Percentiles rank a stretch among this genome's conserved stretches.
Evolutionary conservation across 2,329 filamentous ascomycete genomes (phyloP).

Genomic region (Microcyclospora pomicola): DNA sequence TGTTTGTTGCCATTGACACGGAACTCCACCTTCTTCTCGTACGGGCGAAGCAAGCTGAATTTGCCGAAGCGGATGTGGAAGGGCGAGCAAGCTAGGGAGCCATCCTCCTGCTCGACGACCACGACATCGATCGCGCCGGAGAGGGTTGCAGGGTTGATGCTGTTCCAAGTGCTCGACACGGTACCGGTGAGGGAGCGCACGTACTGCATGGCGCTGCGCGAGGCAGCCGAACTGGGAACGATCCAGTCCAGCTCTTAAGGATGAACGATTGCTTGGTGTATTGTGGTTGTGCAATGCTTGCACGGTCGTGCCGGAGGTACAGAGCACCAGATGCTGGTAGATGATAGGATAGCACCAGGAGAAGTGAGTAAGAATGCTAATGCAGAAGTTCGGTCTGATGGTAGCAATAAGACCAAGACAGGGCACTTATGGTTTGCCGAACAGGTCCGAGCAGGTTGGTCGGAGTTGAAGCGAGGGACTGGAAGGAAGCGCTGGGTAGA

Average conservation of each 20-base stretch:
- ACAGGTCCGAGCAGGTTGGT: too few relatives aligned
- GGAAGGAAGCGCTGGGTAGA: too few relatives aligned
- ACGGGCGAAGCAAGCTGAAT: conserved; percentile 87
- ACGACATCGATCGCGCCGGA: conserved; percentile 98
- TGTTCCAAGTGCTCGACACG: conserved; percentile 98
- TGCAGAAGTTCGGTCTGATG: too few relatives aligned
- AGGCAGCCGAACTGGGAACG: neutral
- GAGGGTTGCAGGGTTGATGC: conserved; percentile 92
- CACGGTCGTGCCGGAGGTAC: too few relatives aligned
- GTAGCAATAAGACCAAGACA: too few relatives aligned
- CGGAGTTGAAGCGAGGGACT: too few relatives aligned
- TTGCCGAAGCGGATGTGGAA: conserved; percentile 99
- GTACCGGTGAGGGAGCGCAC: conserved; percentile 88
- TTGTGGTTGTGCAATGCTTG: too few relatives aligned
- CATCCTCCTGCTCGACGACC: conserved; percentile 92
- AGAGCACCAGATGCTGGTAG: too few relatives aligned
- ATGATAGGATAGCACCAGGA: too few relatives aligned
- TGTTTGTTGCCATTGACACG: conserved; percentile 84
- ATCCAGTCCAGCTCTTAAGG: neutral
- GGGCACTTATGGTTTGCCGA: too few relatives aligned
- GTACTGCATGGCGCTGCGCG: conserved; percentile 71
- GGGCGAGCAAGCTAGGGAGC: conserved; percentile 73
- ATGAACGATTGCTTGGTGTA: too few relatives aligned
- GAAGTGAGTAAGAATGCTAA: too few relatives aligned
- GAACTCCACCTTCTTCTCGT: conserved; percentile 98